Evolutionary conservation across 306 rosid species (phyloP), one percentile per base, ranked within the genome.

Genomic region (Canavalia gladiata): DNA sequence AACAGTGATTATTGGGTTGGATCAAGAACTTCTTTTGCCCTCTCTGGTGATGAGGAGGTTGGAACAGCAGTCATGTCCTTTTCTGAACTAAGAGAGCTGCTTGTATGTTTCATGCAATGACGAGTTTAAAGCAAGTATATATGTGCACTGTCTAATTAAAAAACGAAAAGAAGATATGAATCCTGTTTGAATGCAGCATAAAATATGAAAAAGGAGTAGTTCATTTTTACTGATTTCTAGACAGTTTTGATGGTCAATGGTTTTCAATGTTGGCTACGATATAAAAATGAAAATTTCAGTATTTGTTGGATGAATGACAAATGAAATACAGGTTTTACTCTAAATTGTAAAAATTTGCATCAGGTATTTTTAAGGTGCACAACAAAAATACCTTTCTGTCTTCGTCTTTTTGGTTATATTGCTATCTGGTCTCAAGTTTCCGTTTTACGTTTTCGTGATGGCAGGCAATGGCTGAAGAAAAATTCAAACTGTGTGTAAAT

Each of bases 61-160:
- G 97, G 91, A 75, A 92, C 90, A 86, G 92, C 97, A 51, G 93
- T 97, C 83, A 74, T 94, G 92, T 97, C 95, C 77, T 92, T 90
- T 85, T 94, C 97, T 50, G 97, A 92, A 88, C 88, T 87, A 75
- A 91, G 94, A 37, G 97, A 92, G 82, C 90, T 95, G 76, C 94
- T 95, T 35, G 3, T 18, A 55, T 25, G 92, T 92, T 46, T 90
- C 98, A 45, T 92, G 89, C 87, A 91, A 67, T 54, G 84, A 90
- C 25, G 95, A 95, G 87, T 34, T 1, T 56, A 92, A 1, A 7
- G 63, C 12, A 28, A 57, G 63, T 57, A 1, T 29, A 57, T 57
- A 55, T 54, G 63, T 7, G 12, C 63, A 28, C 30, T 30, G 13
- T 58, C 1, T 30, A 8, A 58, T 58, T 58, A 30, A 58, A 29